Evolutionary conservation across 2,329 filamentous ascomycete genomes (phyloP), one percentile per base, ranked within the genome.

Genomic region (Xylaria sp.): DNA sequence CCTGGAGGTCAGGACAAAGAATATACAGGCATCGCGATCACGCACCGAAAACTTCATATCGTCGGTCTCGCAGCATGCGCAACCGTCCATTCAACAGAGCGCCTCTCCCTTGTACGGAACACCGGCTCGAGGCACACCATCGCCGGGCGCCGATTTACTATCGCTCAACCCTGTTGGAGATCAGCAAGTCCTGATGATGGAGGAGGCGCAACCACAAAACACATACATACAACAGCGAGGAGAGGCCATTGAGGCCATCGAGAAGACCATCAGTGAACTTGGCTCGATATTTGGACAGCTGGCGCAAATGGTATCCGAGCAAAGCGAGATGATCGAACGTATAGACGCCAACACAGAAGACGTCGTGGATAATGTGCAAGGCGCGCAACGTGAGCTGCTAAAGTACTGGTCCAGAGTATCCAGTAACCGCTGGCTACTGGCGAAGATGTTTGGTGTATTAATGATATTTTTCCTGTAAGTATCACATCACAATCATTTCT

Each of bases 301-400:
- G 54, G 93, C 94, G 42, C 87, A 91, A 66, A 97, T 99, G 94
- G 94, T 99, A 35, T 91, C 89, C 58, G 93, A 99, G 74, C 94
- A 99, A 76, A 91, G 90, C 63, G 94, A 73, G 76, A 96, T 96
- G 89, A 96, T 99, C 66, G 91, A 97, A 76, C 83, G 93, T 54
- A 97, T 97, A 71, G 93, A 97, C 70, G 93, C 93, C 65, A 97
- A 97, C 74, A 97, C 93, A 1, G 94, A 99, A 71, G 92, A 97
- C 68, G 91, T 99, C 4, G 93, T 99, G 57, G 93, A 97, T 71
- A 99, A 99, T 69, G 93, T 99, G n/a, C 86, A 96, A 71, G 94
- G 94, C 16, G 94, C 94, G 4, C 94, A 99, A 73, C 83, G 92
- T 64, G 93, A 99, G 76, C 74, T 99, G 70, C 85, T 99, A 77